Base-by-base conservation (phyloP, 768 basidiomycete species). In the Gloeophyllum trabeum region DNA sequence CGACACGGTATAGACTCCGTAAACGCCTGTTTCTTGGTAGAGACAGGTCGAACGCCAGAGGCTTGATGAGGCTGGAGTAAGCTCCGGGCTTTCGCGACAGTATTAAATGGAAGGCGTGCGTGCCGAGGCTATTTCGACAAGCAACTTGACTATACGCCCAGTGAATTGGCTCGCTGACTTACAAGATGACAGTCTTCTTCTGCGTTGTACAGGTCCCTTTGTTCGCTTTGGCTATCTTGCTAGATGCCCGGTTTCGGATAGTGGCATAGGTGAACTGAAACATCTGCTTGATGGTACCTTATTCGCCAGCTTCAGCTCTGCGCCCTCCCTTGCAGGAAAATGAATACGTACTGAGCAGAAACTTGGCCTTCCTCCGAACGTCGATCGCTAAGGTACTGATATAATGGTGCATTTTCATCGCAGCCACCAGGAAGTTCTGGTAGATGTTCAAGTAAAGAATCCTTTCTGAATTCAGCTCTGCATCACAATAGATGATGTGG, bases 391-490 rank as follows among this genome's bases (percentile, higher is more conserved):
- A 82, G 40, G 70, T 68, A 25, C 71, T 67, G 24, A 97, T 62
- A 55, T 97, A 96, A 41, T 73, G 70, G 45, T 88, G 79, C 71
- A 90, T 83, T 62, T 88, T 94, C 69, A 91, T 80, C 0, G 85
- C 88, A 2, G 78, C 70, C 34, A 96, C 58, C 23, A 87, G 59
- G 54, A 92, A 83, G 52, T 81, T 86, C 55, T 90, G 85, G 57
- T 90, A 96, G 10, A 94, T 69, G 59, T 97, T 99, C 41, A 77
- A 57, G 57, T 85, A 75, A 6, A 90, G 75, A 1, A 69, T 70
- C 32, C 69, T 53, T 14, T 60, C 49, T 5, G 73, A 61, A 57
- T 93, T 96, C 46, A 94, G 66, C 12, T 57, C 54, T 4, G 71
- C 70, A 55, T 97, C 93, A 40, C 70, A 78, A 62, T 79, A 96